A percentile compares a stretch with the other conserved stretches of the same genome.
phyloP scores from a whole-genome alignment of 352 stramenopile genomes.

The Globisporangium echinulatum region DNA sequence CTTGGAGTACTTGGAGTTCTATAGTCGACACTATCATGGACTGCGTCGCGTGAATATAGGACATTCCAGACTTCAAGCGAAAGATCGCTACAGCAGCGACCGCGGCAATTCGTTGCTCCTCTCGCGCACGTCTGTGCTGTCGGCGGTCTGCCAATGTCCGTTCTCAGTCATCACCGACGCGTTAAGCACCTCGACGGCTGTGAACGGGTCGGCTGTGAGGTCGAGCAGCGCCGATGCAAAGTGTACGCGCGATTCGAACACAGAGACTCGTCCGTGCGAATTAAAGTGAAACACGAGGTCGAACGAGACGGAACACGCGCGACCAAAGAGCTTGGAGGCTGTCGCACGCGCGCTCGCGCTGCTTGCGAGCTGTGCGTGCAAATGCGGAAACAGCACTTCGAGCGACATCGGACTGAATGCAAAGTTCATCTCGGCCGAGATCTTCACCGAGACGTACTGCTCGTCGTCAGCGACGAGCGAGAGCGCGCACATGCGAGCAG shows the following conservation, averaged over 20 bases:
- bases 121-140: slow-evolving; percentile 11
- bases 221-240: slow-evolving; percentile 34
- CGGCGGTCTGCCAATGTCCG: slow-evolving; percentile 31
- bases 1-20: no score
- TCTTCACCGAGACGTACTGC: slow-evolving; percentile 30
- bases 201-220: slow-evolving; percentile 27
- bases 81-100: slow-evolving; percentile 20
- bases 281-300: slow-evolving; percentile 34
- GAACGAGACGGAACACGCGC: slow-evolving; percentile 20
- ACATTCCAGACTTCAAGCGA: no score
- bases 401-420: slow-evolving; percentile 37
- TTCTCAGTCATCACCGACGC: slow-evolving; percentile 26
- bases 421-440: slow-evolving; percentile 24
- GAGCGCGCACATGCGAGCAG: slow-evolving; percentile 19
- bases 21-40: background rate
- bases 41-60: no score
- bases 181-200: slow-evolving; percentile 24
- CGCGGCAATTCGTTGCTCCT: slow-evolving; percentile 16
- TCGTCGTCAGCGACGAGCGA: slow-evolving; percentile 28
- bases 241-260: slow-evolving; percentile 35
- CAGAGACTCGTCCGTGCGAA: slow-evolving; percentile 17
- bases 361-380: slow-evolving; percentile 24
- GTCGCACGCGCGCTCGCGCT: slow-evolving; percentile 15
- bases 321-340: slow-evolving; percentile 21
- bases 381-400: slow-evolving; percentile 37